Evolutionary conservation across 371 early-diverging fungal genomes (phyloP).

Genomic region (Mortierella sp.): DNA sequence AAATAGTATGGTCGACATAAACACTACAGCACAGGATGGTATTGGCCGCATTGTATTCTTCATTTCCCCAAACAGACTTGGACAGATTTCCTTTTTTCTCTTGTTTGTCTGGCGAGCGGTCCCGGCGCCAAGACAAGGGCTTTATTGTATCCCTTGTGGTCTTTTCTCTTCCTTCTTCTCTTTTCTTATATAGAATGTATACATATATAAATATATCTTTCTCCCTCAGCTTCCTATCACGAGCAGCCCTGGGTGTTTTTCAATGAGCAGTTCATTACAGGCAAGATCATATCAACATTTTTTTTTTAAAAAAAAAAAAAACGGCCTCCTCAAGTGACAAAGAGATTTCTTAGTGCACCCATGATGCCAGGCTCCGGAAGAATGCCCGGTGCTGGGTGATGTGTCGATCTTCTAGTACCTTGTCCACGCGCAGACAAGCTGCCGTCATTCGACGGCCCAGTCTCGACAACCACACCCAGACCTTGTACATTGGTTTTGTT

Average conservation of each 20-base stretch:
- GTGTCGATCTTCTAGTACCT: slow-evolving; percentile 20
- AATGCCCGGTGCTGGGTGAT: slow-evolving; percentile 27
- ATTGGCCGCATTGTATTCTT: too few species aligned
- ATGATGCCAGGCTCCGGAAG: slow-evolving; percentile 18
- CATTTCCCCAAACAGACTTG: too few species aligned
- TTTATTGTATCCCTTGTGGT: background rate
- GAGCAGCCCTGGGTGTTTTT: too few species aligned
- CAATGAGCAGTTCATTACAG: too few species aligned
- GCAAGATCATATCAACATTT: too few species aligned
- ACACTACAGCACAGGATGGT: too few species aligned
- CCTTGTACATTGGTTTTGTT: slow-evolving; percentile 15
- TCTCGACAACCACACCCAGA: slow-evolving; percentile 6
- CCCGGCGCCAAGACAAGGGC: too few species aligned
- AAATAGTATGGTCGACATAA: too few species aligned
- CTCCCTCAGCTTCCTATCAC: too few species aligned
- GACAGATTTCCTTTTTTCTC: too few species aligned
- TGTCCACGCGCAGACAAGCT: slow-evolving; percentile 18
- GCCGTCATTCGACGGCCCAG: slow-evolving; percentile 2
- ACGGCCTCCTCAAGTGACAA: background rate
- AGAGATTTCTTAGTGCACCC: slow-evolving; percentile 3
- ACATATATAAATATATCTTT: background rate
- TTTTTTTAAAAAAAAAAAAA: background rate
- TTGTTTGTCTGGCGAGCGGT: too few species aligned
- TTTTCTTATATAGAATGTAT: background rate
- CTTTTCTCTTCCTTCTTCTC: background rate